phyloP scores from a whole-genome alignment of 2,329 filamentous ascomycete species.

The Xylariaceae sp. region DNA sequence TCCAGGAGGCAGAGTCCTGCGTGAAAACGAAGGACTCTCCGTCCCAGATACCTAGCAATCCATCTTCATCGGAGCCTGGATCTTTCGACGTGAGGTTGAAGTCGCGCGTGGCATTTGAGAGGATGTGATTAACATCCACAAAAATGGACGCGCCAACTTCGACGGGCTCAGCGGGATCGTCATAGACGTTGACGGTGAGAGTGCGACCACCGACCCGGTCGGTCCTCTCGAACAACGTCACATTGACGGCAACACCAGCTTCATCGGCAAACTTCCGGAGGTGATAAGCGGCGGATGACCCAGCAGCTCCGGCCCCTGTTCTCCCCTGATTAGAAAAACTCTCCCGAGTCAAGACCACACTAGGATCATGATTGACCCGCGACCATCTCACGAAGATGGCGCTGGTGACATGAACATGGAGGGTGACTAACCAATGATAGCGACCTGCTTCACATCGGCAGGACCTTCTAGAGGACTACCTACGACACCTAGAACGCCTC shows the following conservation, averaged over 20 bases:
- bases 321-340: background rate
- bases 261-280: constrained; percentile 64
- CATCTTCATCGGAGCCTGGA: constrained; percentile 43
- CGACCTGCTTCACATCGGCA: constrained; percentile 51
- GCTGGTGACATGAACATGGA: background rate
- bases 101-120: constrained; percentile 64
- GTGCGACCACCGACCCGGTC: constrained; percentile 77
- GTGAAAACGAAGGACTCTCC: constrained; percentile 68
- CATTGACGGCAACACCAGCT: constrained; percentile 59
- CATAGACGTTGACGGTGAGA: constrained; percentile 74
- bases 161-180: constrained; percentile 60
- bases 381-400: background rate
- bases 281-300: constrained; percentile 81
- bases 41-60: constrained; percentile 76
- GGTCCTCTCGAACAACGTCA: constrained; percentile 83
- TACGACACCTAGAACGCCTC: constrained; percentile 37
- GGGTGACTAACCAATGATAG: constrained; percentile 48
- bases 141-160: constrained; percentile 94
- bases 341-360: background rate
- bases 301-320: constrained; percentile 83
- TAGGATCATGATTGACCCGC: background rate
- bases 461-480: constrained; percentile 31
- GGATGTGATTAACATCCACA: constrained; percentile 74
- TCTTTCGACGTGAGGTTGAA: constrained; percentile 62
- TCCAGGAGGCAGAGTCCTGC: constrained; percentile 51